Evolutionary conservation across 129 eudicot genomes (phyloP).

Genomic region (Flaveria trinervia): DNA sequence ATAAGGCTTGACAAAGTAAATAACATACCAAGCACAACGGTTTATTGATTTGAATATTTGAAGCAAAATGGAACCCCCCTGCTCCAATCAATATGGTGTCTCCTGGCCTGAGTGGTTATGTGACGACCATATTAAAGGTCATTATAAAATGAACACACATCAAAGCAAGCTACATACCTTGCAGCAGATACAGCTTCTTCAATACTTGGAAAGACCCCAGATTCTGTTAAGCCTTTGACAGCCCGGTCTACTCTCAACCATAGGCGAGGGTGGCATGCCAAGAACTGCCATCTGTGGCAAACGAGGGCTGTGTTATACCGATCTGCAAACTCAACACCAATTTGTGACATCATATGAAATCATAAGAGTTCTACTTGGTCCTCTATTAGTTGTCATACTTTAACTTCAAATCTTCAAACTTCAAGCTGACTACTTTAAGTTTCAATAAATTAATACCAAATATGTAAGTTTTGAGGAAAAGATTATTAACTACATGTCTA

Average conservation of each 20-base stretch:
- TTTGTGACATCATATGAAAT: constrained; percentile 39
- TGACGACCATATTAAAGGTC: constrained; percentile 10
- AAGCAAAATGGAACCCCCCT: constrained; percentile 82
- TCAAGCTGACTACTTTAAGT: constrained; percentile 5
- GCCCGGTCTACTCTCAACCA: constrained; percentile 94
- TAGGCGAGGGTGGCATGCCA: constrained; percentile 94
- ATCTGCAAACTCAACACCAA: constrained; percentile 91
- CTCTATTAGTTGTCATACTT: constrained; percentile 4
- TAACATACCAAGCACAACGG: constrained; percentile 89
- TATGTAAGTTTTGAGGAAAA: not conserved
- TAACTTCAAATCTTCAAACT: not conserved
- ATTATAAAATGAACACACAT: not conserved
- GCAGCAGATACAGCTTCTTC: constrained; percentile 93
- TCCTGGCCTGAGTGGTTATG: constrained; percentile 73
- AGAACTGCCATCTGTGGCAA: constrained; percentile 99
- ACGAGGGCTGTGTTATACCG: constrained; percentile 99
- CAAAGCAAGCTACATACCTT: constrained; percentile 50
- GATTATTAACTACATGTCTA: not conserved
- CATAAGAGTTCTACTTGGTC: constrained; percentile 1
- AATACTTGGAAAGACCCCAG: constrained; percentile 80
- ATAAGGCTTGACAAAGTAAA: not conserved
- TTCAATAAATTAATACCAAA: not conserved
- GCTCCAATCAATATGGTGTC: constrained; percentile 93
- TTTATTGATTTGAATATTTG: constrained; percentile 81
- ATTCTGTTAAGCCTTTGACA: constrained; percentile 51